Conservation (phyloP, 257 asterid species). For the Solanum ossicruentum region DNA sequence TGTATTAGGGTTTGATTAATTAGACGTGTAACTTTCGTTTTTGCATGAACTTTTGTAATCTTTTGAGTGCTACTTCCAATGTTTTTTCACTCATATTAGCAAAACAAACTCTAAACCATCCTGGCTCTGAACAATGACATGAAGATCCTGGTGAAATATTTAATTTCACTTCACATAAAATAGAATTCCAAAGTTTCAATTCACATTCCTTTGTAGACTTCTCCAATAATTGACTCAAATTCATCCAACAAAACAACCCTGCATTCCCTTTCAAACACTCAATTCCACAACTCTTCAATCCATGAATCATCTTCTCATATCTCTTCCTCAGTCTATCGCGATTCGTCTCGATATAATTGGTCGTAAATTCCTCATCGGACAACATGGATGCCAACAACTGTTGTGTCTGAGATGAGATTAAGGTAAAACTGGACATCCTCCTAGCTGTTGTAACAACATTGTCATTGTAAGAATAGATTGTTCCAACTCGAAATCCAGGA, state of each 20-base stretch:
- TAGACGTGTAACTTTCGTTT: not conserved
- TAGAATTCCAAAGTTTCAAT: constrained; percentile 22
- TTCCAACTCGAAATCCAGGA: constrained; percentile 40
- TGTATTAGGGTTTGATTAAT: not conserved
- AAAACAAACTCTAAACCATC: constrained; percentile 46
- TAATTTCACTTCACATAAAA: constrained; percentile 21
- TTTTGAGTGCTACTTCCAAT: constrained; percentile 25
- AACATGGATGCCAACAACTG: constrained; percentile 28
- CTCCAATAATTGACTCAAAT: constrained; percentile 23
- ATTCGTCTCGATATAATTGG: constrained; percentile 18
- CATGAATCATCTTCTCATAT: constrained; percentile 15
- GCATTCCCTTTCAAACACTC: constrained; percentile 34
- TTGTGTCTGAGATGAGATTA: constrained; percentile 39
- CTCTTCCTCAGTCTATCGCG: constrained; percentile 20
- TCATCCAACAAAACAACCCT: constrained; percentile 44
- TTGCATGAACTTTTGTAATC: constrained; percentile 32
- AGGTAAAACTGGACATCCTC: constrained; percentile 40
- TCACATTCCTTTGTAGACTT: constrained; percentile 19
- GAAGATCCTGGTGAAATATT: constrained; percentile 44
- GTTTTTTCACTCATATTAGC: constrained; percentile 38
- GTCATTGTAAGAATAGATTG: constrained; percentile 34
- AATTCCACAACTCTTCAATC: constrained; percentile 17
- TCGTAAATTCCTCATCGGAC: constrained; percentile 10
- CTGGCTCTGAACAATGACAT: constrained; percentile 42
- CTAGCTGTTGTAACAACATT: constrained; percentile 33